Evolutionary conservation across 495 filamentous ascomycete genomes (phyloP), one percentile per base, ranked within the genome.

Genomic region (Aspergillus nanangensis): DNA sequence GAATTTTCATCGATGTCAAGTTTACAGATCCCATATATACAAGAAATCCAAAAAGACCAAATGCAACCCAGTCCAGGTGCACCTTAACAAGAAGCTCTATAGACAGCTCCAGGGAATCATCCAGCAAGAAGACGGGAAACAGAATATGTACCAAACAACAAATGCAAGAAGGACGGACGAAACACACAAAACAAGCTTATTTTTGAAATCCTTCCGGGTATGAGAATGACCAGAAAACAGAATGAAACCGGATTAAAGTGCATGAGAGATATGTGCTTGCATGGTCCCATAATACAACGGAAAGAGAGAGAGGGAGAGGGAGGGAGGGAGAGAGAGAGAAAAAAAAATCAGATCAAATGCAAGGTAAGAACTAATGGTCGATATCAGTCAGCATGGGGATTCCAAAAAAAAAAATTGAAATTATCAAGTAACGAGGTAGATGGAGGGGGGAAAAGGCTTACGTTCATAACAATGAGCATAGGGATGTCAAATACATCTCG

Each of bases 401-500:
- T 32, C 18, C 3, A 5, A 3, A 18, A 36, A 14, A 36, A n/a
- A n/a, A n/a, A n/a, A n/a, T n/a, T n/a, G n/a, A n/a, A n/a, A n/a
- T n/a, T n/a, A n/a, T 42, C 14, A 4, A 1, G 17, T 18, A n/a
- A 8, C 15, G 8, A 8, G 14, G 43, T 7, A 20, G 25, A 11
- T n/a, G 39, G 7, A 18, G 41, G 38, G 23, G 21, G 13, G 17
- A 8, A 83, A n/a, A n/a, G n/a, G n/a, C 90, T 82, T 60, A 95
- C 93, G 70, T 96, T 96, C 72, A 96, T 90, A 56, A 95, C 83
- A 66, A 96, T 93, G 63, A 98, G 68, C 90, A 96, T 96, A 21
- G 93, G 93, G 64, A 98, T 96, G 65, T 96, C 93, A 70, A 97
- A 98, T 36, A 93, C 87, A 65, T 98, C 93, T 48, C 93, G 75